phyloP scores from a whole-genome alignment of 192 early-diverging fungal genomes.

The Geosiphon pyriformis region DNA sequence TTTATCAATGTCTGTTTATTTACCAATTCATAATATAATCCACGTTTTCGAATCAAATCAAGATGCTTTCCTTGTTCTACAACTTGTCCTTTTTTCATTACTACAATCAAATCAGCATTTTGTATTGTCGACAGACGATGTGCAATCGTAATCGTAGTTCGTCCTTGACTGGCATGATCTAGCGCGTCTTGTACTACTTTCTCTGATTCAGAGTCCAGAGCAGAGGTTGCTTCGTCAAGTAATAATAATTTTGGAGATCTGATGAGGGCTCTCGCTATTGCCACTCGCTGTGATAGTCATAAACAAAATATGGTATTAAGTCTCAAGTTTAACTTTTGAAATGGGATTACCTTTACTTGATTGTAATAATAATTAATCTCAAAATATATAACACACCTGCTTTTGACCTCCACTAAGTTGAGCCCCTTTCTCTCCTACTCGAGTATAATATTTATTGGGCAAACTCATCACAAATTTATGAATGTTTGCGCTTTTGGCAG shows the following conservation, averaged over 20 bases:
- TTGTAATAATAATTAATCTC: background rate
- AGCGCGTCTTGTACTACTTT: slow-evolving; percentile 58
- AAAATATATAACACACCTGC: slow-evolving; percentile 19
- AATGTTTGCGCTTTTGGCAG: slow-evolving; percentile 52
- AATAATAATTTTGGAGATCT: slow-evolving; percentile 73
- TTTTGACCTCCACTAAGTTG: slow-evolving; percentile 61
- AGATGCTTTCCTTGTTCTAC: slow-evolving; percentile 56
- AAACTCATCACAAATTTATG: slow-evolving; percentile 52
- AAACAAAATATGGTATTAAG: too few species aligned
- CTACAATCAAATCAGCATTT: slow-evolving; percentile 62
- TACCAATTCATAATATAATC: slow-evolving; percentile 53
- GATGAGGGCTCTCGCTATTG: slow-evolving; percentile 79
- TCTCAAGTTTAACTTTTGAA: background rate
- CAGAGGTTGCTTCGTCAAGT: slow-evolving; percentile 72
- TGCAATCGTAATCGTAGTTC: slow-evolving; percentile 65
- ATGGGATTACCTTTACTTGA: background rate
- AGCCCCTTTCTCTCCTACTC: slow-evolving; percentile 54
- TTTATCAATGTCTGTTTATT: slow-evolving; percentile 62
- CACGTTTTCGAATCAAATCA: slow-evolving; percentile 47
- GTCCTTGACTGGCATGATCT: slow-evolving; percentile 53
- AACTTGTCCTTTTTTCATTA: slow-evolving; percentile 59
- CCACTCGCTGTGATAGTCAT: slow-evolving; percentile 52
- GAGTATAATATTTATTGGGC: slow-evolving; percentile 56
- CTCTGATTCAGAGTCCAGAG: slow-evolving; percentile 60
- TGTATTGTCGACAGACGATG: slow-evolving; percentile 63